Base-by-base conservation (phyloP, 2,329 filamentous ascomycete genomes). In the Apiospora sp. region DNA sequence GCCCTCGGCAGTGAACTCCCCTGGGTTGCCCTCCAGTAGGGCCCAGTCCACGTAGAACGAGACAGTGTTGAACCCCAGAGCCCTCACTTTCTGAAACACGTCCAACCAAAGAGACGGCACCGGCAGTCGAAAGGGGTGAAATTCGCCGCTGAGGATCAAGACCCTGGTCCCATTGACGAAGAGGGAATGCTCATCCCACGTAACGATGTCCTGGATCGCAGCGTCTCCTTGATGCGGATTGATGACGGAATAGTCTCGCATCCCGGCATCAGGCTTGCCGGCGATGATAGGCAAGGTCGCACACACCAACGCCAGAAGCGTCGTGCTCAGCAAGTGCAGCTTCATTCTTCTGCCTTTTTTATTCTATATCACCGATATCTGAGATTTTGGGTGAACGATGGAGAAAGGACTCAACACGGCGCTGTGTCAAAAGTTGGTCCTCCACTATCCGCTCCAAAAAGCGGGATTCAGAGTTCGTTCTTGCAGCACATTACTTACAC, bases 1-100 rank as follows among this genome's bases (percentile, higher is more conserved):
- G 0, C 93, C 94, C 2, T 94, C 90, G 0, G 91, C 92, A 12
- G 85, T 85, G 77, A 94, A 95, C 4, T 90, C 84, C 0, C 93
- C 94, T 0, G 86, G 90, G 73, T 92, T 91, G 2, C 92, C 93
- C 80, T 96, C 94, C 0, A 94, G 81, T 2, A 96, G 83, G 3
- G 92, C 92, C 94, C 93, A 97, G 77, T 95, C 88, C 8, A 92
- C 86, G 78, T 96, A 96, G 80, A 95, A 94, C 0, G 92, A 94
- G 1, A 95, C 92, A 64, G 90, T 88, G 77, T 93, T 96, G 83
- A 94, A 95, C 0, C 94, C 94, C 1, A 95, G 83, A 0, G 93
- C 92, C 81, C 93, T 95, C 81, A 96, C 90, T 82, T 97, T 97
- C 78, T 96, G 92, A 76, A 97, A 92, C 1, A 96, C 79, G 75